phyloP scores from a whole-genome alignment of 1,284 basidiomycete genomes.

The Irpex rosettiformis region DNA sequence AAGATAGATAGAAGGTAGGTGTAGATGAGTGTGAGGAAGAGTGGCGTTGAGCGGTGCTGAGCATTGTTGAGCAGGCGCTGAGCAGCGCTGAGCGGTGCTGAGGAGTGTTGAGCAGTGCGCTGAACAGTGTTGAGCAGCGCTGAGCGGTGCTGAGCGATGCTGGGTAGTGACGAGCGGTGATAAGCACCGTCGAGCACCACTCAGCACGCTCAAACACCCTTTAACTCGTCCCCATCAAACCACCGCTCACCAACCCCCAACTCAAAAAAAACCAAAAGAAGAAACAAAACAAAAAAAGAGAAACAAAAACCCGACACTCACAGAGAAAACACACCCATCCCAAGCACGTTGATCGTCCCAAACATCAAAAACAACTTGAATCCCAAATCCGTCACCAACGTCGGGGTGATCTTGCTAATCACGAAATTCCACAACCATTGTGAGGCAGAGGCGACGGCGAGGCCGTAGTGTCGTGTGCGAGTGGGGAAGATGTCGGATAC shows the following conservation, averaged over 20 bases:
- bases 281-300: background rate
- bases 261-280: too few species aligned
- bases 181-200: too few species aligned
- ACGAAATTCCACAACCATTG: slow-evolving; percentile 86
- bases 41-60: too few species aligned
- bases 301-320: slow-evolving; percentile 21
- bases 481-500: slow-evolving; percentile 83
- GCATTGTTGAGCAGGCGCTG: too few species aligned
- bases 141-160: too few species aligned
- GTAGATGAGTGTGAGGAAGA: too few species aligned
- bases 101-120: too few species aligned
- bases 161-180: too few species aligned
- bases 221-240: background rate
- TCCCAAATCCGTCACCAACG: slow-evolving; percentile 54
- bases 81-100: too few species aligned
- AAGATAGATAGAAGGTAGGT: too few species aligned
- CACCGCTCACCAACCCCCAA: too few species aligned
- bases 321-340: slow-evolving; percentile 32
- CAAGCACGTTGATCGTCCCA: slow-evolving; percentile 52
- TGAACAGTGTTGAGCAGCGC: too few species aligned
- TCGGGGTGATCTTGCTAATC: slow-evolving; percentile 68
- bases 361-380: slow-evolving; percentile 74
- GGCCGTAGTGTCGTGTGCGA: slow-evolving; percentile 73
- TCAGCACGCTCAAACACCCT: background rate
- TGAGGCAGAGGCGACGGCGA: slow-evolving; percentile 64